Conservation (phyloP, 768 basidiomycete genomes). For the Lentinula edodes region DNA sequence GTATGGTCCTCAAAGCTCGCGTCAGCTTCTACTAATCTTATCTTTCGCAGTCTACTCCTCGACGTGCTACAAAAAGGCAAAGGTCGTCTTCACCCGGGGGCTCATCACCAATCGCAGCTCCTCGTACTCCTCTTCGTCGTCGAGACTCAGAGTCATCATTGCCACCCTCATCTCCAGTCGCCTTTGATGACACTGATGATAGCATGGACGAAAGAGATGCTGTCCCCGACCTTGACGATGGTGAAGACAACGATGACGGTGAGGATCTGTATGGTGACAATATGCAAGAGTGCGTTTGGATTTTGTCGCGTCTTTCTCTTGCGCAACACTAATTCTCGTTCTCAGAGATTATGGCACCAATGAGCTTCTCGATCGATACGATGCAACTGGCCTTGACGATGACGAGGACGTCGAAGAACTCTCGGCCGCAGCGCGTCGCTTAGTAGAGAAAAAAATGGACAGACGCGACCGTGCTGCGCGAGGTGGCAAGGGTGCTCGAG, state of each 20-base stretch:
- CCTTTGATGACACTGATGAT: constrained; percentile 86
- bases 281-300: constrained; percentile 56
- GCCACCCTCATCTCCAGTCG: constrained; percentile 77
- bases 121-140: constrained; percentile 40
- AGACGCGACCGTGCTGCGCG: constrained; percentile 77
- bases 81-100: constrained; percentile 49
- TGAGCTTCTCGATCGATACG: constrained; percentile 79
- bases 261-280: constrained; percentile 91
- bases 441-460: constrained; percentile 84
- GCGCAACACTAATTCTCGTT: constrained; percentile 3
- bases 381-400: constrained; percentile 83
- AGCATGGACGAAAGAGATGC: constrained; percentile 67
- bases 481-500: constrained; percentile 65
- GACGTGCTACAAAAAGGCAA: constrained; percentile 54
- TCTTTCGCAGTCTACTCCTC: constrained; percentile 32
- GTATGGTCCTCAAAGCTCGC: constrained; percentile 19
- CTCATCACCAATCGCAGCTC: constrained; percentile 40
- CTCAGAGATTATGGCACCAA: constrained; percentile 83
- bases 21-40: constrained; percentile 1
- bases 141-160: constrained; percentile 73
- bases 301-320: constrained; percentile 10
- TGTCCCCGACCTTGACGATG: constrained; percentile 61
- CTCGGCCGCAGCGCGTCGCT: constrained; percentile 64
- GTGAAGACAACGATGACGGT: constrained; percentile 73
- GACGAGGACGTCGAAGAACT: constrained; percentile 64